Base-by-base conservation (phyloP, 768 basidiomycete genomes). In the Hypholoma fasciculare region DNA sequence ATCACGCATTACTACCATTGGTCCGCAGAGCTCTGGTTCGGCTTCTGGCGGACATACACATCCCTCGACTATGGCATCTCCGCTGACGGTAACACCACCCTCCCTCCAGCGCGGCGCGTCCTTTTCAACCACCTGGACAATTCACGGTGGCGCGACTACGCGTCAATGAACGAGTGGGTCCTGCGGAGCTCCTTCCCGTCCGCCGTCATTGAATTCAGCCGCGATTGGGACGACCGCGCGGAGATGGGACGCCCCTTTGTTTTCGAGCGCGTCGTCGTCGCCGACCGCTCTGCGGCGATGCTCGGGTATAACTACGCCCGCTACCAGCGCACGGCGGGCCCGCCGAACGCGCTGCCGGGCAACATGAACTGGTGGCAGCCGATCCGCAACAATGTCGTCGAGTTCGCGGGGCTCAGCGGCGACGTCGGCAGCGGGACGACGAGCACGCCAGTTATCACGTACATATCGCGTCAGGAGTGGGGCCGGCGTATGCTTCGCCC, bases 1-100 rank as follows among this genome's bases (percentile, higher is more conserved):
- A 82, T 96, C 56, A 90, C 89, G 1, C 94, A 96, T 72, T 96
- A 96, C 69, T 96, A 94, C 69, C 94, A 98, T 67, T 95, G 91
- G 85, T 85, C 89, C 34, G 94, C 95, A 4, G 95, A 98, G 68
- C 83, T 95, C 17, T 89, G 91, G 76, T 92, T 93, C 62, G 95
- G 95, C 40, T 84, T 96, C 64, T 96, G 95, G 95, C 83, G 93
- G 7, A 87, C 94, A 0, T 96, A 96, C 70, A 82, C 92, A 36
- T 86, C 91, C 2, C 76, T 96, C 11, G 93, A 95, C 69, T 82
- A 83, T 1, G 72, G 71, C 19, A 94, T 96, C 52, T 72, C 85
- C 2, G 62, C 82, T 0, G 73, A 79, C 46, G 94, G 92, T 7
- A 81, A 82, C 48, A 91, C 92, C 1, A 71, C 77, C 5, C 86